A percentile compares a stretch with the other conserved stretches of the same genome.
phyloP scores from a whole-genome alignment of 2,329 filamentous ascomycete genomes.

The Cryphonectria carpinicola region DNA sequence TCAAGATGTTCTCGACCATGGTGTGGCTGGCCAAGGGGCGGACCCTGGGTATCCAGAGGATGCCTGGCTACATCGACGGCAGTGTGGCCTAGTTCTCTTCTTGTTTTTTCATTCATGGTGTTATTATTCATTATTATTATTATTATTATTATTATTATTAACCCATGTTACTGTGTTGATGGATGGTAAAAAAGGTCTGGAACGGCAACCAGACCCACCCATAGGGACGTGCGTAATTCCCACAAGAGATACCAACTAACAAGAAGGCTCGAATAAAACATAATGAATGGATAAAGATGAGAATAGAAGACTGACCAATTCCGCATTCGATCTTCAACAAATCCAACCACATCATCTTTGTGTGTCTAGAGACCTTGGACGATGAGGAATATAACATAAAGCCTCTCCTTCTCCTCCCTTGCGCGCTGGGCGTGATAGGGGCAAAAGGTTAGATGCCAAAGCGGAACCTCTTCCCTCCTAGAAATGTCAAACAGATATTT shows the following conservation, averaged over 20 bases:
- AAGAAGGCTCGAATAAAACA: not conserved
- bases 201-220: not conserved
- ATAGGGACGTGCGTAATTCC: not conserved
- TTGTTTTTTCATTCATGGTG: not conserved
- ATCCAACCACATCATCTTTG: too few species aligned
- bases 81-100: slow-evolving; percentile 46
- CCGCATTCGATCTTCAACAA: too few species aligned
- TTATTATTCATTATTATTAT: not conserved
- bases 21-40: slow-evolving; percentile 57
- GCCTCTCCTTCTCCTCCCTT: not conserved
- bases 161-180: not conserved
- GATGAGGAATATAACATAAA: too few species aligned
- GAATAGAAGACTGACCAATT: not conserved
- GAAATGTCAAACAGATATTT: not conserved
- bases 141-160: too few species aligned
- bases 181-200: not conserved
- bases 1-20: slow-evolving; percentile 55
- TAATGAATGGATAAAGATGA: not conserved
- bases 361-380: too few species aligned
- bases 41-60: slow-evolving; percentile 50
- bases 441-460: not conserved
- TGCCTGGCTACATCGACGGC: slow-evolving; percentile 52
- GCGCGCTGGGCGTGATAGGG: not conserved
- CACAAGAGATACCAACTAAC: not conserved
- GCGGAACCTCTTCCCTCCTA: not conserved